Evolutionary conservation across 139 green algal species (phyloP), one percentile per base, ranked within the genome.

Genomic region (Ettlia oleoabundans): DNA sequence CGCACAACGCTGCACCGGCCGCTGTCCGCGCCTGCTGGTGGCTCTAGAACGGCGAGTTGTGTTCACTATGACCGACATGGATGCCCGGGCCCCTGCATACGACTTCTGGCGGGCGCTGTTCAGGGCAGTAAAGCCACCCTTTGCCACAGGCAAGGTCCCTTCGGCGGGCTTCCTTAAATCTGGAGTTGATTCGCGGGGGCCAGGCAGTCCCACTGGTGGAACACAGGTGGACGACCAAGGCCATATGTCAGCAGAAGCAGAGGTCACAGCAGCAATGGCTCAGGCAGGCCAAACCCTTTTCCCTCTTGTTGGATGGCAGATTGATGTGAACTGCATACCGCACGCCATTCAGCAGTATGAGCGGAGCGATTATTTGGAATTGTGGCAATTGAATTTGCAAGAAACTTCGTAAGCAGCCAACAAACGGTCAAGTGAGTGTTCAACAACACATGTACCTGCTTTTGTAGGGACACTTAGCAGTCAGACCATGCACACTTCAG

Each of bases 51-150:
- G 73, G 18, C 67, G 79, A 7, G 30, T 80, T 5, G 30, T 30
- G 1, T 84, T 84, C 55, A 84, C 79, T 3, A 32, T 84, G n/a
- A 33, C 10, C 0, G 79, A 79, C 21, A 26, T 38, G 30, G 68
- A 43, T 1, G 68, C 42, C 24, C 40, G 37, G 2, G 79, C 79
- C 2, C 79, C 79, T 2, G 79, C 68, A 1, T 84, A 80, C 32
- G 68, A 84, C 40, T 73, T 65, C 30, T 84, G 68, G 79, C 38
- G 68, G 5, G 79, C 68, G 8, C 41, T 79, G 35, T 84, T 84
- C 43, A 38, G 53, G 8, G 79, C 37, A 21, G 68, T 55, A 35
- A 4, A 42, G 28, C 28, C 4, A 26, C 35, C 30, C 15, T 3
- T 4, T 6, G 8, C 37, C 6, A 38, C 24, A 9, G 32, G 40